Evolutionary conservation across 2,329 filamentous ascomycete genomes (phyloP).

Genomic region (Lecanicillium sp.): DNA sequence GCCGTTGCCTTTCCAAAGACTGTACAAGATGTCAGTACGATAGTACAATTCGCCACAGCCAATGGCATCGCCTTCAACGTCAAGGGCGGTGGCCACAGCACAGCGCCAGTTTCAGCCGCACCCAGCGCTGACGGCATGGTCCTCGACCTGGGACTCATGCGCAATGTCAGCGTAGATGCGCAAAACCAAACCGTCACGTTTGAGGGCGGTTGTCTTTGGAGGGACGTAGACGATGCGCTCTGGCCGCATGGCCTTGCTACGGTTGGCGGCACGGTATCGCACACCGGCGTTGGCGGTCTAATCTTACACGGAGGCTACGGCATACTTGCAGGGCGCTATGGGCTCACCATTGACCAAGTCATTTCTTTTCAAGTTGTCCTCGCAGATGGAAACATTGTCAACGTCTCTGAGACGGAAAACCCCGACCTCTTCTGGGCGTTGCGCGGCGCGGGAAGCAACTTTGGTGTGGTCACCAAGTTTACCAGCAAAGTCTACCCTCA

Average conservation of each 20-base stretch:
- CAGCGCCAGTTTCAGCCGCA: slow-evolving; percentile 33
- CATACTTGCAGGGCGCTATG: slow-evolving; percentile 43
- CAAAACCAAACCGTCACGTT: slow-evolving; percentile 35
- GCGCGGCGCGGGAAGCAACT: slow-evolving; percentile 31
- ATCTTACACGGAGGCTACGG: slow-evolving; percentile 52
- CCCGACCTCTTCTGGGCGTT: slow-evolving; percentile 32
- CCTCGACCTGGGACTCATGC: slow-evolving; percentile 45
- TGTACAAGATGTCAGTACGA: slow-evolving; percentile 29
- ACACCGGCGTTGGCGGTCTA: slow-evolving; percentile 54
- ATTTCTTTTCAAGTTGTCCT: slow-evolving; percentile 30
- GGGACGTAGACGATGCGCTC: slow-evolving; percentile 43
- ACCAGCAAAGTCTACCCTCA: slow-evolving; percentile 23
- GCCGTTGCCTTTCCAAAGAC: slow-evolving; percentile 34
- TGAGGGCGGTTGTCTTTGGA: slow-evolving; percentile 45
- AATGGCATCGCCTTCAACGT: slow-evolving; percentile 41
- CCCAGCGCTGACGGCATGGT: slow-evolving; percentile 43
- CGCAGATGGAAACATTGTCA: slow-evolving; percentile 26
- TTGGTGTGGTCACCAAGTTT: slow-evolving; percentile 33
- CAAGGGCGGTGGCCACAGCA: slow-evolving; percentile 48
- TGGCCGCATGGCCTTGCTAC: slow-evolving; percentile 44
- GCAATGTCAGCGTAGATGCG: slow-evolving; percentile 37
- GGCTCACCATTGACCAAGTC: slow-evolving; percentile 37
- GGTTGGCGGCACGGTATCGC: slow-evolving; percentile 53
- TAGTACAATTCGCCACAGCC: slow-evolving; percentile 33
- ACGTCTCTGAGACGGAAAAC: slow-evolving; percentile 33